Base-by-base conservation (phyloP, 83 land plant species). In the Diphasiastrum complanatum region DNA sequence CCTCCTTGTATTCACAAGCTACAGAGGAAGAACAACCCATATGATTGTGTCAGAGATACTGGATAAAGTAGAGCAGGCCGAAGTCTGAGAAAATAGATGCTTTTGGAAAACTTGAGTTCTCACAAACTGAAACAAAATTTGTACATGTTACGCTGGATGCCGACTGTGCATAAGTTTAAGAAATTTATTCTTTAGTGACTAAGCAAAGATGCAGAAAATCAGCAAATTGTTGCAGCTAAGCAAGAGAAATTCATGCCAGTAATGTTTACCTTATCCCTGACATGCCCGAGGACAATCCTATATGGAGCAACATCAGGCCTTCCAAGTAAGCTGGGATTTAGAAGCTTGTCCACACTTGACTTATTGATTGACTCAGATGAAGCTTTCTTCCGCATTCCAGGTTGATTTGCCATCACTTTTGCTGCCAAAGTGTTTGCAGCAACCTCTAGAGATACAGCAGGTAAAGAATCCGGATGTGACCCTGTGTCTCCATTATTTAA, bases 251-350 rank as follows among this genome's bases (percentile, higher is more conserved):
- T n/a, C n/a, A n/a, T n/a, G n/a, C n/a, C n/a, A n/a, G n/a, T n/a
- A n/a, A n/a, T n/a, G n/a, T n/a, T n/a, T 48, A 85, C 95, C 85
- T 87, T 92, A 5, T 92, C 85, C 64, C 83, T 85, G 3, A 92
- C 85, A 73, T 81, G 67, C 10, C 97, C 95, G 60, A 92, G 87
- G 47, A 92, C 85, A 54, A 92, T 54, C 64, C 97, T 80, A 36
- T 92, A 87, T 28, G 97, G 91, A 63, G 87, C 84, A 69, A 92
- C 73, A 66, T 83, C 85, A 63, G 97, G 81, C 48, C 71, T 79
- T 16, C 75, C 79, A 46, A 76, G 64, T 28, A 61, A 58, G 45
- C 83, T 91, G 32, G 97, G 97, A 63, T 92, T 83, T 11, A 92
- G 54, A 40, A 92, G 90, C 76, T 83, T 92, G 48, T 83, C 82